A percentile compares a stretch with the other conserved stretches of the same genome.
phyloP scores from a whole-genome alignment of 768 basidiomycete genomes.

The Roridomyces roridus region DNA sequence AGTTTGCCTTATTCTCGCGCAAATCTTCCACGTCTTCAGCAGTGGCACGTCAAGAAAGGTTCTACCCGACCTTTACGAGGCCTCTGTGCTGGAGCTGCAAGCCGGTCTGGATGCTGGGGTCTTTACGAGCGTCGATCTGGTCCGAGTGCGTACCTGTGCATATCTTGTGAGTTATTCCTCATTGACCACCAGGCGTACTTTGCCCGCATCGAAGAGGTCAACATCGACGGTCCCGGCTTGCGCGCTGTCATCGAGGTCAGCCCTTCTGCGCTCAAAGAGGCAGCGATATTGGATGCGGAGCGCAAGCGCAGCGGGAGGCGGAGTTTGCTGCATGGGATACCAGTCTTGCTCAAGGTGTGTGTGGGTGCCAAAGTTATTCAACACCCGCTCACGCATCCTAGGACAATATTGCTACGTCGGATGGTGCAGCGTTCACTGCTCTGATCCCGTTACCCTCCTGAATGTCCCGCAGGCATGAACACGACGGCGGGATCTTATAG shows the following conservation, averaged over 20 bases:
- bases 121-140: slow-evolving; percentile 10
- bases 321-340: slow-evolving; percentile 60
- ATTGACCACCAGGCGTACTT: not conserved
- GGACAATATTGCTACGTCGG: slow-evolving; percentile 56
- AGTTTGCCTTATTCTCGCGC: too few species aligned
- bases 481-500: slow-evolving; percentile 53
- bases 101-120: not conserved
- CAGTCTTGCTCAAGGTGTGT: slow-evolving; percentile 52
- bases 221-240: slow-evolving; percentile 1
- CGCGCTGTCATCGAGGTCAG: slow-evolving; percentile 52
- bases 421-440: slow-evolving; percentile 35
- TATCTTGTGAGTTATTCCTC: not conserved
- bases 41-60: too few species aligned
- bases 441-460: not conserved
- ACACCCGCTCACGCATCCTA: slow-evolving; percentile 14
- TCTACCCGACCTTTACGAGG: slow-evolving; percentile 3
- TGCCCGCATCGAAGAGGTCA: slow-evolving; percentile 2
- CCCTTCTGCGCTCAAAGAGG: slow-evolving; percentile 55
- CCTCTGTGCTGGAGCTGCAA: not conserved
- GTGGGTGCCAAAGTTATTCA: not conserved
- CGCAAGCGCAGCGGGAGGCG: slow-evolving; percentile 47
- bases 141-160: not conserved
- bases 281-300: slow-evolving; percentile 54
- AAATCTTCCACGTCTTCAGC: too few species aligned
- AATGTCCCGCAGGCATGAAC: slow-evolving; percentile 42